A percentile compares a stretch with the other conserved stretches of the same genome.
Conservation (phyloP, 2,329 filamentous ascomycete species). For the Dothideomycetes sp. region DNA sequence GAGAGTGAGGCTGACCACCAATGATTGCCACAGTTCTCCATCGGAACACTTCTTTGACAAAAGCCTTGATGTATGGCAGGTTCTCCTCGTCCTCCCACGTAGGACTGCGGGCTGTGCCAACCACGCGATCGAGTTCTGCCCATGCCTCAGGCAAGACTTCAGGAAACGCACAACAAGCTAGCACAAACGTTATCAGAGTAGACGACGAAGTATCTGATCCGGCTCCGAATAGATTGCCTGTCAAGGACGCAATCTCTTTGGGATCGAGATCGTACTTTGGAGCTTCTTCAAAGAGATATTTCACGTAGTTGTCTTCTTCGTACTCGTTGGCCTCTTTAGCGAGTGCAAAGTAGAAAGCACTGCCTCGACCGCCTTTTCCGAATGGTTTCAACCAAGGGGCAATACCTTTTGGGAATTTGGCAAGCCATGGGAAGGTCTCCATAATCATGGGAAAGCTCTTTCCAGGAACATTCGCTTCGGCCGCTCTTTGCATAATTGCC, state of each 20-base stretch:
- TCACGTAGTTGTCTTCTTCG: constrained; percentile 35
- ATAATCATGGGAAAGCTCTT: constrained; percentile 47
- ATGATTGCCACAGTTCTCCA: constrained; percentile 71
- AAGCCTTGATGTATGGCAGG: constrained; percentile 61
- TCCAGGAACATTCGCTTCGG: constrained; percentile 38
- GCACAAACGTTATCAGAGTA: constrained; percentile 40
- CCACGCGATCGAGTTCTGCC: constrained; percentile 29
- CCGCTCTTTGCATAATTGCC: constrained; percentile 48
- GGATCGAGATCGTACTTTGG: constrained; percentile 37
- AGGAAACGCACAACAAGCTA: constrained; percentile 41
- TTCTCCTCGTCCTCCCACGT: constrained; percentile 50
- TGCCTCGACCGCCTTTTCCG: constrained; percentile 35
- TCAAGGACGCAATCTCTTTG: constrained; percentile 36
- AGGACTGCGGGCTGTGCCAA: constrained; percentile 26
- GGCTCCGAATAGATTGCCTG: constrained; percentile 39
- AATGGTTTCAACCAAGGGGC: constrained; percentile 43
- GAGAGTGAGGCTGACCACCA: constrained; percentile 48
- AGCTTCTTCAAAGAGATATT: constrained; percentile 40
- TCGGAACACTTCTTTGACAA: constrained; percentile 66
- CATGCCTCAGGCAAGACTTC: constrained; percentile 29
- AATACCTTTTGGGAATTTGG: constrained; percentile 41
- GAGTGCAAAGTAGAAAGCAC: constrained; percentile 45
- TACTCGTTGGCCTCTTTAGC: constrained; percentile 42
- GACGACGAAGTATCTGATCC: constrained; percentile 44
- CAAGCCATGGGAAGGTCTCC: constrained; percentile 48